These are phyloP conservation scores for Lentinula sp. DNA, from an alignment of 768 basidiomycete species.

Conservation along the genomic window DNA sequence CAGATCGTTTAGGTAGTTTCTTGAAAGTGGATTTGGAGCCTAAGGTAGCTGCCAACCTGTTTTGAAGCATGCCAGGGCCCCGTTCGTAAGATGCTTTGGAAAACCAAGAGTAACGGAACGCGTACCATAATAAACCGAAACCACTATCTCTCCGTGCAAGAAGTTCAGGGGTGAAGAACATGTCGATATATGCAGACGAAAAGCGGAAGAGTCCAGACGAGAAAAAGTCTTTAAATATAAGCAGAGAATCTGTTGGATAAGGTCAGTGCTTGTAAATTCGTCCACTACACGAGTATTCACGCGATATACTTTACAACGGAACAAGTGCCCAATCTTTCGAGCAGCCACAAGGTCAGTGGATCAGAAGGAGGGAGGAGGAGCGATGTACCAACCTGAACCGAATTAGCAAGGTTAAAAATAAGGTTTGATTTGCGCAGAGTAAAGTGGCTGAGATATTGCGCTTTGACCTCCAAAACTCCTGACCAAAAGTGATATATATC, in stretches of 20 bases:
- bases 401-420: background rate
- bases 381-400: background rate
- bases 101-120: background rate
- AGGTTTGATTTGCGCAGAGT: background rate
- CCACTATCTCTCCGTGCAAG: conserved; percentile 80
- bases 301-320: background rate
- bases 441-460: background rate
- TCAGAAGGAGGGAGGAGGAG: background rate
- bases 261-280: background rate
- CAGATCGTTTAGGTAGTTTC: conserved; percentile 75
- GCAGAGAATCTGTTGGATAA: background rate
- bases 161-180: conserved; percentile 88
- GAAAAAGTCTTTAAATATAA: background rate
- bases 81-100: background rate
- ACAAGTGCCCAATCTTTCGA: background rate
- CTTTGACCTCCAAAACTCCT: background rate
- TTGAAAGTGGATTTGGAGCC: conserved; percentile 85
- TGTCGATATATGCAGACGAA: conserved; percentile 18
- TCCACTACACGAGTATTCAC: background rate
- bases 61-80: background rate
- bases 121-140: conserved; percentile 82
- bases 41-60: conserved; percentile 86
- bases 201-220: background rate
- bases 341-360: background rate
- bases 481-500: too few relatives aligned